Conservation (phyloP, 164 flowering plant species). For the Euptelea pleiosperma region DNA sequence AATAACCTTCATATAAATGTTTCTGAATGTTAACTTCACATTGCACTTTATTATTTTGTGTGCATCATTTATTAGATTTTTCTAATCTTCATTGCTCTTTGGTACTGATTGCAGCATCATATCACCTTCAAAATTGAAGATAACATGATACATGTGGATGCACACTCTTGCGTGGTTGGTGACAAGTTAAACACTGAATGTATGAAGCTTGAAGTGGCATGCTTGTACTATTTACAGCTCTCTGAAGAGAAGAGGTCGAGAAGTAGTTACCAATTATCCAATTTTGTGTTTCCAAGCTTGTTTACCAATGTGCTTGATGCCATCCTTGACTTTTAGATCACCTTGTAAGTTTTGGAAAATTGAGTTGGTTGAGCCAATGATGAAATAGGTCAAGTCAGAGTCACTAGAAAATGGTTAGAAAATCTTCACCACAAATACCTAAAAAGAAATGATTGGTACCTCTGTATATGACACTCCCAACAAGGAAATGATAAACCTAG, state of each 20-base stretch:
- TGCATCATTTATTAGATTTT: conserved; percentile 10
- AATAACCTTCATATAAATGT: not conserved
- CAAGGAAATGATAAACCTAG: too few species aligned
- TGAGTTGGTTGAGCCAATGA: too few species aligned
- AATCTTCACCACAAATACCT: too few species aligned
- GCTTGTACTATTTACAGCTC: conserved; percentile 70
- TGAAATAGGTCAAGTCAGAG: too few species aligned
- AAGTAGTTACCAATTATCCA: conserved; percentile 39
- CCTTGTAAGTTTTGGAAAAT: too few species aligned
- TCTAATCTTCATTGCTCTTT: conserved; percentile 9
- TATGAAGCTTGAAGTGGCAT: conserved; percentile 74
- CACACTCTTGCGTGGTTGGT: conserved; percentile 28
- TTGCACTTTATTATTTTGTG: not conserved
- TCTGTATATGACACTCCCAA: too few species aligned
- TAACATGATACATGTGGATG: conserved; percentile 40
- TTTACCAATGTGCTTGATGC: too few species aligned
- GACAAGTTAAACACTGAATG: conserved; percentile 41
- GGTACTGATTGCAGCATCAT: conserved; percentile 34
- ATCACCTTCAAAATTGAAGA: conserved; percentile 59
- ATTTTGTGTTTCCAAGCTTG: conserved; percentile 3
- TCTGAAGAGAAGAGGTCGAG: conserved; percentile 59
- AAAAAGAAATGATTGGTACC: too few species aligned
- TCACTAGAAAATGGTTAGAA: too few species aligned
- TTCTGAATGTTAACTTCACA: not conserved
- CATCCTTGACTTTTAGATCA: too few species aligned